phyloP scores from a whole-genome alignment of 1,284 basidiomycete species.

The Exobasidium rhododendri region DNA sequence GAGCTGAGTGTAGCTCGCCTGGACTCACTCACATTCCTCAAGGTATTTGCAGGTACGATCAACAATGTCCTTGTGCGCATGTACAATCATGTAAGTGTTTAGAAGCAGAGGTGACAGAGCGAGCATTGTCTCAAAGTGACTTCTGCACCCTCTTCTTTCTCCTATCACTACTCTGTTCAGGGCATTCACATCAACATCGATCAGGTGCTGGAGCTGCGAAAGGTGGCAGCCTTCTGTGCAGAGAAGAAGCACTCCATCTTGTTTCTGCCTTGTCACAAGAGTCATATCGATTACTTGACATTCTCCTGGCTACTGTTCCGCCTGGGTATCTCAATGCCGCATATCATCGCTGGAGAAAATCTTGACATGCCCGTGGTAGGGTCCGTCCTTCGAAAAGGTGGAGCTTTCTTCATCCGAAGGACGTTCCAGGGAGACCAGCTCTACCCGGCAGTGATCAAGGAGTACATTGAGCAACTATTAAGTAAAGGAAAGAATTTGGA shows the following conservation, averaged over 20 bases:
- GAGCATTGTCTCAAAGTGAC: no score
- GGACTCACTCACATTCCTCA: constrained; percentile 41
- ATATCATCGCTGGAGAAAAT: constrained; percentile 56
- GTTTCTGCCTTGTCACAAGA: constrained; percentile 56
- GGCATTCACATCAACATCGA: constrained; percentile 49
- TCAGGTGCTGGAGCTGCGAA: constrained; percentile 46
- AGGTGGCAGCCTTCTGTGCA: constrained; percentile 49
- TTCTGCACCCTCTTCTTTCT: no score
- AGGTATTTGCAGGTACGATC: constrained; percentile 40
- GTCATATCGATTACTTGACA: constrained; percentile 53
- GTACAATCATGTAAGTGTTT: constrained; percentile 39
- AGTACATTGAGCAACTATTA: constrained; percentile 55
- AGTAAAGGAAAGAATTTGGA: constrained; percentile 53
- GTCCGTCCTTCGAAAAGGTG: constrained; percentile 50
- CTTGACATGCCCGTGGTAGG: constrained; percentile 54
- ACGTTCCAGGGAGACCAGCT: constrained; percentile 54
- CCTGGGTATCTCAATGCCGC: constrained; percentile 53
- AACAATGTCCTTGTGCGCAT: constrained; percentile 55
- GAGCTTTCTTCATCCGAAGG: constrained; percentile 55
- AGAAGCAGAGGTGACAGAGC: not conserved
- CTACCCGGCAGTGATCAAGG: constrained; percentile 54
- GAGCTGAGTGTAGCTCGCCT: constrained; percentile 36
- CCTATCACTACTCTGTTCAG: not conserved
- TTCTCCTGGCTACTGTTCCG: constrained; percentile 53
- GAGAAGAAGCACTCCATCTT: constrained; percentile 53